Evolutionary conservation across 768 basidiomycete species (phyloP), one percentile per base, ranked within the genome.

Genomic region (Russula vinacea): DNA sequence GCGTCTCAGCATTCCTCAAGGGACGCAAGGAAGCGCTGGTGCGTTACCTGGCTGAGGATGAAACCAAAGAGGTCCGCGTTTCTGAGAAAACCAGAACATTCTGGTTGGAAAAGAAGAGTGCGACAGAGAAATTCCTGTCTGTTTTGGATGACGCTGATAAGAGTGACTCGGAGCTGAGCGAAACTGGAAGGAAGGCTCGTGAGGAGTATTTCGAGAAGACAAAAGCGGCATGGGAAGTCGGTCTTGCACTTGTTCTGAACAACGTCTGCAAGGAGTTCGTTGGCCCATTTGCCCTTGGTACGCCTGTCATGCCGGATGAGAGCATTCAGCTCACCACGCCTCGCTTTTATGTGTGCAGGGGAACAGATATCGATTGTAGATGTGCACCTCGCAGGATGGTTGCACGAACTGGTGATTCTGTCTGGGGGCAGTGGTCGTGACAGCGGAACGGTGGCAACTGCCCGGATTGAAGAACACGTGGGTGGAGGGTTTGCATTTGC

Each of bases 361-460:
- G 92, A 94, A 70, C 91, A 94, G 67, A 73, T 92, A 69, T 91
- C 88, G 7, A 75, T 92, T 53, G 89, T 87, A 16, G 93, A 94
- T 72, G 76, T 93, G 60, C 92, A 93, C 71, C 80, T 93, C 22
- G 85, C 84, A 10, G 85, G 84, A 32, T 95, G 90, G 91, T 71
- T 94, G 37, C 76, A 83, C 11, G 81, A 84, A 32, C 68, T 92
- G 5, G 81, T 85, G 24, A 72, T 69, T 56, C 77, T 91, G 22
- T 77, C 81, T 1, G 89, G 87, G 1, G 90, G 83, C 0, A 73
- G 72, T 29, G 72, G 69, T 1, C 73, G 66, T 6, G 83, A 87
- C 45, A 79, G 83, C 67, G 85, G 89, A 2, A 75, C 79, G 45
- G 74, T 72, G 0, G 80, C 78, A 7, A 76, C 85, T 13, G 74